Evolutionary conservation across 2,329 filamentous ascomycete genomes (phyloP), one percentile per base, ranked within the genome.

Genomic region (Akanthomyces dipterigenus): DNA sequence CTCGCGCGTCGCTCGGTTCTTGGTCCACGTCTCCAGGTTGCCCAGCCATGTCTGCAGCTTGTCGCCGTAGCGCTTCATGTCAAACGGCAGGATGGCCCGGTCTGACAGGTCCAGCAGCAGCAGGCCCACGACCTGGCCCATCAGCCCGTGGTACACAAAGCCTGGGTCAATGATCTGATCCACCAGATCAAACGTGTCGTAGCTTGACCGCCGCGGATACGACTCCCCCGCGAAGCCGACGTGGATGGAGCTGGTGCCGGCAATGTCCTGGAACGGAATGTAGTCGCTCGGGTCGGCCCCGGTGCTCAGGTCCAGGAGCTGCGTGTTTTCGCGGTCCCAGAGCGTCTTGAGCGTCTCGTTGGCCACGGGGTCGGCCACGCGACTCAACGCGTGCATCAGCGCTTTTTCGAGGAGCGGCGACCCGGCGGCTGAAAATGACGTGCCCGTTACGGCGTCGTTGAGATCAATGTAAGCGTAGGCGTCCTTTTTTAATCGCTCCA

Each of bases 381-480:
- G 87, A 65, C 87, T 85, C 6, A 98, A 78, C 5, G 91, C 86
- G 63, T 88, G 87, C 24, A 85, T 77, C 40, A 98, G 81, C 1
- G 90, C 80, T 65, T 85, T 86, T 64, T 86, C 79, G 71, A 95
- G 92, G 36, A 96, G 77, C 0, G 95, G 95, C 4, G 90, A 95
- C 22, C 89, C 95, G 6, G 88, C 80, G 9, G 91, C 93, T 65
- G 83, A 82, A 70, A 99, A 91, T 12, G 88, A 80, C 58, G 79
- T 76, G 6, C 95, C 95, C 2, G 84, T 83, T 4, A 98, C 87
- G 38, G 88, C 93, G 1, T 87, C 85, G 71, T 93, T 93, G 45
- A 99, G 87, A 70, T 99, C 99, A 65, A 99, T 80, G 70, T 99
- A 99, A 11, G 90, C 93, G 65, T 91, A 86, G 0, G 85, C 93